Base-by-base conservation (phyloP, 805 yeast genomes). In the Wickerhamomyces chambardii region DNA sequence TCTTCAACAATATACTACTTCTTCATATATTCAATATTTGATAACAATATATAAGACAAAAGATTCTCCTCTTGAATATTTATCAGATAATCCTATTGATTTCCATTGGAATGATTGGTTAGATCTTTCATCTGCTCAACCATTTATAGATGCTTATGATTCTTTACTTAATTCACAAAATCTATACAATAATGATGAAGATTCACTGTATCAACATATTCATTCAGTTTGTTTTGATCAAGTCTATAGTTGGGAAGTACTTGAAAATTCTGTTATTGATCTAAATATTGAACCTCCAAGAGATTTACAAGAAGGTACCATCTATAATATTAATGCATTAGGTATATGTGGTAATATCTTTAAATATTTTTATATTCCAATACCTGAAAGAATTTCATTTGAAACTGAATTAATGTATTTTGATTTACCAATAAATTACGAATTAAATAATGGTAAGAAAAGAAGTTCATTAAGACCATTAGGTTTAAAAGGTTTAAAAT, bases 91-190 rank as follows among this genome's bases (percentile, higher is more conserved):
- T 31, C 36, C 36, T 17, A 28, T 46, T 8, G 37, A 39, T 10
- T 46, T 48, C 39, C 53, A 59, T 45, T 59, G 62, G 66, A 55
- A 51, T 31, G 61, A 51, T 32, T 55, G 59, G 59, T 44, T 45
- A 14, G 58, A 55, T 33, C 31, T 48, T 3, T 37, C 47, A 4
- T 48, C 48, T 4, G 55, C 55, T 5, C 44, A 45, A 18, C 46
- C 56, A 15, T 52, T 51, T 34, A 43, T 45, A 17, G 27, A 44
- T 6, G 42, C 62, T 2, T 63, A 61, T 34, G 40, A 44, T n/a
- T 2, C 14, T 5, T 8, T 24, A 6, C 12, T 24, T 11, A 3
- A 24, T 11, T 5, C n/a, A 11, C n/a, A n/a, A n/a, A 27, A 35
- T 1, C 29, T 53, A 3, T 4, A 30, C 5, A 17, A 17, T 8